Percentiles rank a stretch among this genome's conserved stretches.
phyloP scores from a whole-genome alignment of 305 asterid species.

The Fraxinus angustifolia region DNA sequence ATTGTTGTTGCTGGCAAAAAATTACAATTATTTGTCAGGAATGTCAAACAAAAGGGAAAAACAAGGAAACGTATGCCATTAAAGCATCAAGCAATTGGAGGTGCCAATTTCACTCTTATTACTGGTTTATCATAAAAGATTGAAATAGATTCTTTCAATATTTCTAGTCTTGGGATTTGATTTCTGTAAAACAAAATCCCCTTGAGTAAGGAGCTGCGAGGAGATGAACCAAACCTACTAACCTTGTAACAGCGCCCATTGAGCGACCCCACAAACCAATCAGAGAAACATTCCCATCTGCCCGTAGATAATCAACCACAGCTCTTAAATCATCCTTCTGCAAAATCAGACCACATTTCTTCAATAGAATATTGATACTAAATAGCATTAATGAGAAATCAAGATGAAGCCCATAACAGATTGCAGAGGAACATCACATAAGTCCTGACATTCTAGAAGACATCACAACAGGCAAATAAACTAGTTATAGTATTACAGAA shows the following conservation, averaged over 20 bases:
- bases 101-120: not conserved
- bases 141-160: not conserved
- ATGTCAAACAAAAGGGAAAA: not conserved
- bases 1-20: not conserved
- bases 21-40: not conserved
- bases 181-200: not conserved
- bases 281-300: conserved; percentile 77
- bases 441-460: not conserved
- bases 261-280: conserved; percentile 98
- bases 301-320: conserved; percentile 69
- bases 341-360: conserved; percentile 22
- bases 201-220: not conserved
- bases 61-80: not conserved
- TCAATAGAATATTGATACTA: not conserved
- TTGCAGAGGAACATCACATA: not conserved
- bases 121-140: not conserved
- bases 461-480: not conserved
- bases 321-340: conserved; percentile 90
- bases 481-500: not conserved
- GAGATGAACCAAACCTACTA: conserved; percentile 18
- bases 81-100: not conserved
- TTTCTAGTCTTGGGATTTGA: not conserved
- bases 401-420: not conserved
- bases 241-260: conserved; percentile 98
- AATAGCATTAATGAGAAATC: not conserved